Evolutionary conservation across 2,329 filamentous ascomycete genomes (phyloP), one percentile per base, ranked within the genome.

Genomic region (Aspergillus flavus): DNA sequence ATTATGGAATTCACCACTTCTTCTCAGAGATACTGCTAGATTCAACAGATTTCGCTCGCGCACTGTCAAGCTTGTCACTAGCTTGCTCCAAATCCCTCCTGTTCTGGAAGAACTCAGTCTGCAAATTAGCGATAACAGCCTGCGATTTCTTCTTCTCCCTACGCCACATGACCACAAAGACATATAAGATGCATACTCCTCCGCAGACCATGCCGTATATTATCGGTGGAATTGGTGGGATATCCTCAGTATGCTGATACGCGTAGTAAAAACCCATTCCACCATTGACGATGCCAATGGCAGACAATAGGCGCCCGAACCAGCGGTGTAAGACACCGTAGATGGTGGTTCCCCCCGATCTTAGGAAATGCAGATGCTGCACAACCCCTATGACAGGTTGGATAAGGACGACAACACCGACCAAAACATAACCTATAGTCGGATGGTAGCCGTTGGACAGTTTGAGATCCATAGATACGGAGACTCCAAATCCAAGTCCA

Each of bases 231-330:
- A 68, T 71, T 6, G 59, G 61, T 10, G 66, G 69, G 16, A 72
- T 71, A 34, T 78, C 76, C 32, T 73, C 69, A 9, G 69, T 71
- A 58, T 75, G 79, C 41, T 76, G 73, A 34, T 77, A 74, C 4
- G 83, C 81, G 39, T 84, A 76, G 62, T 76, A 71, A 50, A 86
- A 78, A 0, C 84, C 84, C 1, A 86, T 71, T 3, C 84, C 84
- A 11, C 84, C 84, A 65, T 86, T 86, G 71, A 86, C 78, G 61
- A 85, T 84, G 4, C 82, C 84, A 0, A 86, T 74, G 0, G 78
- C 77, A 23, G 85, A 78, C 16, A 81, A 73, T 32, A 79, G 66
- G 6, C 84, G 78, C 14, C 84, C 84, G 32, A 85, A 66, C 83
- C 84, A 86, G 64, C 85, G 76, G 67, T 86, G 84, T 2, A 71